phyloP scores from a whole-genome alignment of 352 stramenopile genomes.

The Globisporangium solare region DNA sequence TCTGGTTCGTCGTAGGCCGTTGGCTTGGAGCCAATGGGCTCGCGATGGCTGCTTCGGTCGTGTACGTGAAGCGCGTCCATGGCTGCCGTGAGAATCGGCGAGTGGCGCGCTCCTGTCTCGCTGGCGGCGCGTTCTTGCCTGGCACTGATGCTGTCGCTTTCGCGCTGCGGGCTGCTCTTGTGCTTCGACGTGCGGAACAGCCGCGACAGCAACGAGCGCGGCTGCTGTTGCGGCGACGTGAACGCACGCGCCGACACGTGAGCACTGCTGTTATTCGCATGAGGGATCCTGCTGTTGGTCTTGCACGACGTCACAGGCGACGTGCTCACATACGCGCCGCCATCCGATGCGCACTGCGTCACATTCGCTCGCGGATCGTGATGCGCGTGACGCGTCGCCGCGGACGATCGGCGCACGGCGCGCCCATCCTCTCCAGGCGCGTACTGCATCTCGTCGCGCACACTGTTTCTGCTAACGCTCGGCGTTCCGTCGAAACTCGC shows the following conservation, averaged over 20 bases:
- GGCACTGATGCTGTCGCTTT: background rate
- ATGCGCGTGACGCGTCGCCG: too few species aligned
- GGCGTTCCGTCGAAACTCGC: too few species aligned
- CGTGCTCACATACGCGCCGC: too few species aligned
- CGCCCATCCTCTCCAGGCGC: too few species aligned
- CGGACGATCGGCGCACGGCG: too few species aligned
- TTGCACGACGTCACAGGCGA: conserved; percentile 5
- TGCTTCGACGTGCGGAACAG: conserved; percentile 20
- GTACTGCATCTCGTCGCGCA: too few species aligned
- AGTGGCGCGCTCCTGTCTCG: background rate
- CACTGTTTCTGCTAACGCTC: too few species aligned
- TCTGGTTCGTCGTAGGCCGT: background rate
- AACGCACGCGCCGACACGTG: background rate
- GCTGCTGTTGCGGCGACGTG: too few species aligned
- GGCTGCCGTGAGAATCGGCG: conserved; percentile 1
- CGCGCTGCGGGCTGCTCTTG: conserved; percentile 5
- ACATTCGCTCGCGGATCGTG: too few species aligned
- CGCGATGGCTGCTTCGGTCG: background rate
- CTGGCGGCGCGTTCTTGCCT: background rate
- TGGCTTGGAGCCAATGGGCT: background rate
- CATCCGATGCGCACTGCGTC: too few species aligned
- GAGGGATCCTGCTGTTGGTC: background rate
- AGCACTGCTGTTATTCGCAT: conserved; percentile 7
- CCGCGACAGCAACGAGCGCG: conserved; percentile 20
- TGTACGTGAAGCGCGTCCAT: conserved; percentile 6